Evolutionary conservation across 1,139 yeast genomes (phyloP), one percentile per base, ranked within the genome.

Genomic region (Martiniozyma asiatica): DNA sequence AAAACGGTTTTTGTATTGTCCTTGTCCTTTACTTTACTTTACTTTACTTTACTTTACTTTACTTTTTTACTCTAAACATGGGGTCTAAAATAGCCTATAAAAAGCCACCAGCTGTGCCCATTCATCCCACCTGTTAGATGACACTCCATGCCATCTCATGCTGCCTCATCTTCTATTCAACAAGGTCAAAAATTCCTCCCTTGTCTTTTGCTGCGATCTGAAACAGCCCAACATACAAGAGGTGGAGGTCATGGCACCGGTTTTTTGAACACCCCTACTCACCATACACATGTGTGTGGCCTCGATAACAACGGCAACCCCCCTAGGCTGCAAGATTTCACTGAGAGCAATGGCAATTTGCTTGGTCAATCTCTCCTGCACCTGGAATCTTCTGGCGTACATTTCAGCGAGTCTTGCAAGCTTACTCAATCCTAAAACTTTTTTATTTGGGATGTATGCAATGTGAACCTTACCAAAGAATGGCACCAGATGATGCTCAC

Each of bases 241-340:
- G 18, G 98, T 92, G 26, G 89, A 76, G 3, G 99, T 89, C 17
- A 82, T 70, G 14, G 94, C 79, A 1, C 97, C 96, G 1, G 94
- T 74, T 57, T 89, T 92, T 54, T 89, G 96, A 15, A 89, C 85
- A 30, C 99, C 99, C 51, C 99, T 72, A 55, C 94, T 84, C 20
- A 87, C 97, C 99, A 89, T 89, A 56, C 99, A 89, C 98, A 92
- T 89, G 53, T 89, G 99, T 8, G 92, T 73, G 17, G 97, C 97
- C 56, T 89, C 98, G 50, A 89, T 85, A 15, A 89, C 96, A 24
- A 89, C 98, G 1, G 97, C 98, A 10, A 89, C 98, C 34, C 98
- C 98, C 46, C 89, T 68, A 12, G 99, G 98, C 50, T 79, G 77
- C 46, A 89, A 63, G 38, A 87, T 81, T 49, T 85, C 96, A 55